Conservation (phyloP, 1,284 basidiomycete genomes). For the Pterulicium gracile region DNA sequence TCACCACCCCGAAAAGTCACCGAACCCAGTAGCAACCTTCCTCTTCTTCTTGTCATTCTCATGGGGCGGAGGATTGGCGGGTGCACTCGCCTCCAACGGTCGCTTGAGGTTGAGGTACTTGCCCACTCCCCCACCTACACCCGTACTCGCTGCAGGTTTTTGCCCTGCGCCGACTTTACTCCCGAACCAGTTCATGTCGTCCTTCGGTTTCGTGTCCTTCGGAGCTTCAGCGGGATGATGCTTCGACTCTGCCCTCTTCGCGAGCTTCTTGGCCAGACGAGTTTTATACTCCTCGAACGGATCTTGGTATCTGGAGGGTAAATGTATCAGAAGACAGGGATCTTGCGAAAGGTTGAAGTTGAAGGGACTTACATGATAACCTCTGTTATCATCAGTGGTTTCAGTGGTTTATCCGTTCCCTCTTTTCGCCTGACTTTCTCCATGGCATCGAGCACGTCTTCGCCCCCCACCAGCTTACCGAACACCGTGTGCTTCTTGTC, state of each 20-base stretch:
- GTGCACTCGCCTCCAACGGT: slow-evolving; percentile 21
- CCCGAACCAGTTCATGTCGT: slow-evolving; percentile 80
- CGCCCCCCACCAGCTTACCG: slow-evolving; percentile 91
- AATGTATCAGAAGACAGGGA: slow-evolving; percentile 3
- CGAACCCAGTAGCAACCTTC: slow-evolving; percentile 54
- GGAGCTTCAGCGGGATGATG: slow-evolving; percentile 20
- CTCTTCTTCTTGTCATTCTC: slow-evolving; percentile 60
- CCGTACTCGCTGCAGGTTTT: slow-evolving; percentile 3
- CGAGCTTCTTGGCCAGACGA: slow-evolving; percentile 64
- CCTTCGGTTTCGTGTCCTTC: slow-evolving; percentile 36
- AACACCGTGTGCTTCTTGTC: slow-evolving; percentile 91
- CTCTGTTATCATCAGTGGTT: slow-evolving; percentile 71
- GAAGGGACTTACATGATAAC: slow-evolving; percentile 53
- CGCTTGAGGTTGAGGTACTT: slow-evolving; percentile 57
- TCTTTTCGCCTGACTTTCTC: slow-evolving; percentile 76
- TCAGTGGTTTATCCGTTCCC: slow-evolving; percentile 79
- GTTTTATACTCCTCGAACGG: slow-evolving; percentile 80
- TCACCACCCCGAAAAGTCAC: slow-evolving; percentile 69
- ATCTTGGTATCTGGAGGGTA: slow-evolving; percentile 55
- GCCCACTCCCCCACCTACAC: slow-evolving; percentile 31
- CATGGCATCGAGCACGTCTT: slow-evolving; percentile 78
- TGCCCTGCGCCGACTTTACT: slow-evolving; percentile 47
- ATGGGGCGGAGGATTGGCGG: slow-evolving; percentile 6
- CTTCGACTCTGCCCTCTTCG: slow-evolving; percentile 50
- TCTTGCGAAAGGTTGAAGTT: not conserved